Conservation (phyloP, 495 filamentous ascomycete species). For the Aspergillus haitiensis region DNA sequence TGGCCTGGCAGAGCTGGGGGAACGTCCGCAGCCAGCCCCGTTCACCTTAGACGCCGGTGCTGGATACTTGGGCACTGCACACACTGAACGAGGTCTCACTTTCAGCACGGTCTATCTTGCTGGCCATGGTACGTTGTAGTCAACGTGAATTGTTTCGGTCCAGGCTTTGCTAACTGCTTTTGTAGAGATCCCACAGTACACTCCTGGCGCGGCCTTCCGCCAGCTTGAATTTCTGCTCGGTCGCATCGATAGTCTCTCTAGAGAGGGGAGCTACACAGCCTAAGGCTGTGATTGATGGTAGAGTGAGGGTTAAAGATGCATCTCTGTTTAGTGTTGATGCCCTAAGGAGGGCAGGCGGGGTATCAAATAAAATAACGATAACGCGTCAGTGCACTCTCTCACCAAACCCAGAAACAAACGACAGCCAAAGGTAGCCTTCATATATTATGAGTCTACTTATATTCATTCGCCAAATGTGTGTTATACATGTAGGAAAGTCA, state of each 20-base stretch:
- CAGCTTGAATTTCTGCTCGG: conserved; percentile 70
- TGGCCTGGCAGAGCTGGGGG: conserved; percentile 34
- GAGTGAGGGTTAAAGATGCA: too few relatives aligned
- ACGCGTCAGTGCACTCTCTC: too few relatives aligned
- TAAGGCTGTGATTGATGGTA: background rate
- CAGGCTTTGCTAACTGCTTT: background rate
- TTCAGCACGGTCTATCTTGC: conserved; percentile 57
- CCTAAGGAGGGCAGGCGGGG: too few relatives aligned
- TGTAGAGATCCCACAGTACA: conserved; percentile 56
- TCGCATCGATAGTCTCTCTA: conserved; percentile 47
- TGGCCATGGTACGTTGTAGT: conserved; percentile 55
- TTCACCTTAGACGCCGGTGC: conserved; percentile 39
- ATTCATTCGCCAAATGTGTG: too few relatives aligned
- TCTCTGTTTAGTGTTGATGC: too few relatives aligned
- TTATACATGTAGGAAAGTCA: too few relatives aligned
- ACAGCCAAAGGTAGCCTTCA: too few relatives aligned
- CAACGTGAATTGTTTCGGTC: background rate
- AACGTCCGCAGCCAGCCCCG: conserved; percentile 16
- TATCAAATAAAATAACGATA: too few relatives aligned
- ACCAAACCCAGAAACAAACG: too few relatives aligned
- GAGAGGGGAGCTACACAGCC: background rate
- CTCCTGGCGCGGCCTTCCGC: conserved; percentile 62
- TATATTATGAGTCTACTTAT: too few relatives aligned
- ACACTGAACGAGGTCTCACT: conserved; percentile 69
- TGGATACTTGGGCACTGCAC: conserved; percentile 61